phyloP scores from a whole-genome alignment of 331 rosid genomes.

The Malus hybrid region DNA sequence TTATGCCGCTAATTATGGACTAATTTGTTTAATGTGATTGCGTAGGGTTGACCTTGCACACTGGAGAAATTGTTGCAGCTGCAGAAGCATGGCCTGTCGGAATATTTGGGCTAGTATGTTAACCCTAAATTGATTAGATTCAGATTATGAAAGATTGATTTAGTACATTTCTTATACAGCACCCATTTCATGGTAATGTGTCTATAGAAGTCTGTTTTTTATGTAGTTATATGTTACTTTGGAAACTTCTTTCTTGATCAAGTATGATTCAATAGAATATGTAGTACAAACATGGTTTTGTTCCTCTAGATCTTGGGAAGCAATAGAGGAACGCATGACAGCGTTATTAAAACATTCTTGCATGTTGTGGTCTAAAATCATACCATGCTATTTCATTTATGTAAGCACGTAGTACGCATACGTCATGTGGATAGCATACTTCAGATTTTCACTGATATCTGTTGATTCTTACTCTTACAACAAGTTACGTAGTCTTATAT shows the following conservation, averaged over 20 bases:
- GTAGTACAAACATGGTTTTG: neutral
- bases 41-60: constrained; percentile 74
- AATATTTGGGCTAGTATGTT: constrained; percentile 76
- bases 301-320: neutral
- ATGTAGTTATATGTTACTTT: neutral
- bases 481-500: neutral
- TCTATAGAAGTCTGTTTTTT: neutral
- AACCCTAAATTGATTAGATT: neutral
- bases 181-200: no score
- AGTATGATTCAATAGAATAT: neutral
- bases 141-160: neutral
- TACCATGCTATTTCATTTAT: neutral
- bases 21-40: constrained; percentile 4
- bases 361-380: neutral
- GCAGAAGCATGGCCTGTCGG: constrained; percentile 97
- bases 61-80: constrained; percentile 67
- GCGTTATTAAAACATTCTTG: neutral
- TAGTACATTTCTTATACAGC: neutral
- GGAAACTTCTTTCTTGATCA: neutral
- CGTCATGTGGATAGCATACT: neutral
- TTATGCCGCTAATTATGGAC: neutral
- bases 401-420: neutral
- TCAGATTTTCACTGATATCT: neutral
- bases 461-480: neutral
- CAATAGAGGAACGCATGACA: neutral